Evolutionary conservation across 768 basidiomycete genomes (phyloP).

Genomic region (Cubamyces lactineus): DNA sequence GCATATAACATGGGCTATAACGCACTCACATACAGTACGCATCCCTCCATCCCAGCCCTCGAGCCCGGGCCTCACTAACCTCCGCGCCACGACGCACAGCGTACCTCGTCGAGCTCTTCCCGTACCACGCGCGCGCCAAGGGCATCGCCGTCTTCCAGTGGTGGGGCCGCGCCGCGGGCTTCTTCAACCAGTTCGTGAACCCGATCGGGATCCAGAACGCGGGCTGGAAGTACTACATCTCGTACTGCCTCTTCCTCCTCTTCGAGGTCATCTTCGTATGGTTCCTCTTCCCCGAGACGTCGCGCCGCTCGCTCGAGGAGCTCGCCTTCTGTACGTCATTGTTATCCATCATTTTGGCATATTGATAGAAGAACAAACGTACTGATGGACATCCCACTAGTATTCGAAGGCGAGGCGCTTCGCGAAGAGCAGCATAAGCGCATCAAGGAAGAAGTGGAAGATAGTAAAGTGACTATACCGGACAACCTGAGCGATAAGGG

Average conservation of each 20-base stretch:
- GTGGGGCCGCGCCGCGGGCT: conserved; percentile 55
- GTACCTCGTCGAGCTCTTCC: conserved; percentile 70
- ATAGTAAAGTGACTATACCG: conserved; percentile 23
- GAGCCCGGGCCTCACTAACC: neutral
- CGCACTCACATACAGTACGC: conserved; percentile 56
- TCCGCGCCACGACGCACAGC: conserved; percentile 38
- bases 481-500: conserved; percentile 28
- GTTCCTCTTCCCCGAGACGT: conserved; percentile 67
- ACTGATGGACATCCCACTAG: conserved; percentile 26
- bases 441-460: conserved; percentile 43
- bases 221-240: conserved; percentile 64
- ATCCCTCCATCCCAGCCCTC: neutral
- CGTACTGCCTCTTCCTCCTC: conserved; percentile 54
- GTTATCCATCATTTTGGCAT: neutral
- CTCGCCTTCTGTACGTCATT: conserved; percentile 55
- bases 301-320: conserved; percentile 56
- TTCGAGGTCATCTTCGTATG: conserved; percentile 60
- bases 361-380: neutral
- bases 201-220: conserved; percentile 61
- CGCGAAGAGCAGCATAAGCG: conserved; percentile 45
- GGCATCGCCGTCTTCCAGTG: conserved; percentile 66
- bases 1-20: conserved; percentile 60
- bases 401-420: conserved; percentile 47
- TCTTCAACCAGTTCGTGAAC: conserved; percentile 71
- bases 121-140: conserved; percentile 62